Evolutionary conservation across 306 rosid species (phyloP).

Genomic region (Delonix regia): DNA sequence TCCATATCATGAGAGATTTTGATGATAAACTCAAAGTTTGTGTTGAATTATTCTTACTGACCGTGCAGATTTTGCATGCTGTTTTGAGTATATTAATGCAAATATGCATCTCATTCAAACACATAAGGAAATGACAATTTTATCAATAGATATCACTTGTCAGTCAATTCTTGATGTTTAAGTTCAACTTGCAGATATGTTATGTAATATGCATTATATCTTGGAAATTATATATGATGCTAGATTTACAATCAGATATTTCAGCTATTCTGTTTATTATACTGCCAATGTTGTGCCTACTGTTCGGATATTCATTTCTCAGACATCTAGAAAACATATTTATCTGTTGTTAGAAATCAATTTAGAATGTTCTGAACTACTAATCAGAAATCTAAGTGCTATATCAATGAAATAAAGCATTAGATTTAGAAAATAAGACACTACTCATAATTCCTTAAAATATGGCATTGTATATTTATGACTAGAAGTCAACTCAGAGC

Average conservation of each 20-base stretch:
- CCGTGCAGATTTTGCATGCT: neutral
- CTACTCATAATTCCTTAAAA: neutral
- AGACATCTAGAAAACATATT: neutral
- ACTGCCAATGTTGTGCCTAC: neutral
- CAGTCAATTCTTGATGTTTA: slow-evolving; percentile 6
- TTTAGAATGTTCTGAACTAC: neutral
- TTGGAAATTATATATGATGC: neutral
- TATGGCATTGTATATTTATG: neutral
- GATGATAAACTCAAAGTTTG: neutral
- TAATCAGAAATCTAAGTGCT: neutral
- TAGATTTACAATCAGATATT: neutral
- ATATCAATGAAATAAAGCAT: neutral
- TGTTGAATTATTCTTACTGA: slow-evolving; percentile 4
- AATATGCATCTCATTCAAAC: neutral
- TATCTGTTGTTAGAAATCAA: neutral
- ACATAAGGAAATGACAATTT: neutral
- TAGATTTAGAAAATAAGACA: neutral
- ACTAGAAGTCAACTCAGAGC: neutral
- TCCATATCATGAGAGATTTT: neutral
- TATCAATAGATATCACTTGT: neutral
- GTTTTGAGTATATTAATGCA: neutral
- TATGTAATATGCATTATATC: neutral
- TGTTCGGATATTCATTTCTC: neutral
- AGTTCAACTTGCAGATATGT: slow-evolving; percentile 7
- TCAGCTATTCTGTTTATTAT: neutral